Base-by-base conservation (phyloP, 805 yeast genomes). In the Soucietia sequanensis region DNA sequence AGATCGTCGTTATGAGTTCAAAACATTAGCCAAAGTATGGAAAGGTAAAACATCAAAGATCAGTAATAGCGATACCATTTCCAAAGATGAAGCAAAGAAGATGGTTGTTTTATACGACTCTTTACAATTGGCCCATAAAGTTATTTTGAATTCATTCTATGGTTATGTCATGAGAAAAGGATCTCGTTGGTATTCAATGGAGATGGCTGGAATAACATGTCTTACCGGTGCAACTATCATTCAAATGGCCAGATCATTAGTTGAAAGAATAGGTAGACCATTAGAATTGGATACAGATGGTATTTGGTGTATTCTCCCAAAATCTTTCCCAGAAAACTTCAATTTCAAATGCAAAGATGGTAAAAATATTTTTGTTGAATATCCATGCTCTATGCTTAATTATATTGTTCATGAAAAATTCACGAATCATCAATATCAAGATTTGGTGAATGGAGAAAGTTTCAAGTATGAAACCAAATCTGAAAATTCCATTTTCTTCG, bases 81-180 rank as follows among this genome's bases (percentile, higher is more conserved):
- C 75, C 1, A 71, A 70, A 35, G 99, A 91, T 39, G 98, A 93
- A 56, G 97, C 98, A 1, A 77, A 81, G 41, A 93, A 95, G 60
- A 90, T 88, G 93, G 84, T 88, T 16, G 87, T 93, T 24, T 70
- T 93, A 32, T 93, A 90, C 57, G 99, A 93, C 55, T 91, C 99
- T 2, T 68, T 93, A 48, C 99, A 93, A 62, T 72, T 93, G 45
- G 99, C 99, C 0, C 98, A 93, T 59, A 93, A 93, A 54, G 97
- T 91, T 54, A 93, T 93, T 63, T 72, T 93, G 51, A 93, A 93
- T 54, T 91, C 98, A 0, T 93, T 93, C 56, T 93, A 93, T 52
- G 99, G 99, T 32, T 93, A 93, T 52, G 99, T 93, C 10, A 93
- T 93, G 99, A 78, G 99, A 62, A 93, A 93, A 52, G 99, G 99